Base-by-base conservation (phyloP, 169 alveolate species). In the Hepatocystis sp. region DNA sequence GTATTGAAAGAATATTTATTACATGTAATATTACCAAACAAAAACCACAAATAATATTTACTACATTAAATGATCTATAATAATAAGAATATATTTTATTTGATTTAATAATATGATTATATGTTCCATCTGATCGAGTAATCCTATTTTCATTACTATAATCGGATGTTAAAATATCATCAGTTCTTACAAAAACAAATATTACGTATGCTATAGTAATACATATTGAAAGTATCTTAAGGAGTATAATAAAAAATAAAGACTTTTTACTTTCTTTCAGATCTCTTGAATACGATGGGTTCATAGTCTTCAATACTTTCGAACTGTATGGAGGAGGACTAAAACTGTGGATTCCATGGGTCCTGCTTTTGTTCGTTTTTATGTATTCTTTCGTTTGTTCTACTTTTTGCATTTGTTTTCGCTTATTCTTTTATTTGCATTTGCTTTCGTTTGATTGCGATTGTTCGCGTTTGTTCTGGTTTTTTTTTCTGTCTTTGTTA, bases 71-170 rank as follows among this genome's bases (percentile, higher is more conserved):
- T 44, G 86, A 10, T 25, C 44, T 71, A 21, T 71, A 56, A 56
- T 71, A 71, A 71, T 71, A 58, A 32, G 11, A 13, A 56, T 42
- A 71, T 28, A 71, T 71, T 32, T 71, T n/a, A 58, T 71, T 52
- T 42, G 25, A 36, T 49, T 56, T 56, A 27, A 71, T n/a, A n/a
- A n/a, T n/a, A n/a, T n/a, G n/a, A n/a, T n/a, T n/a, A n/a, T n/a
- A n/a, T n/a, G n/a, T n/a, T n/a, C n/a, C n/a, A n/a, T n/a, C n/a
- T n/a, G n/a, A n/a, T n/a, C n/a, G n/a, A n/a, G n/a, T n/a, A n/a
- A n/a, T n/a, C n/a, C n/a, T n/a, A n/a, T n/a, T n/a, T n/a, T n/a
- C n/a, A n/a, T n/a, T n/a, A n/a, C n/a, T n/a, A n/a, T n/a, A n/a
- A n/a, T n/a, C n/a, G n/a, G n/a, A n/a, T n/a, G n/a, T n/a, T n/a